A percentile compares a stretch with the other conserved stretches of the same genome.
Evolutionary conservation across 352 stramenopile genomes (phyloP).

Genomic region (Phytophthora agathidicida): DNA sequence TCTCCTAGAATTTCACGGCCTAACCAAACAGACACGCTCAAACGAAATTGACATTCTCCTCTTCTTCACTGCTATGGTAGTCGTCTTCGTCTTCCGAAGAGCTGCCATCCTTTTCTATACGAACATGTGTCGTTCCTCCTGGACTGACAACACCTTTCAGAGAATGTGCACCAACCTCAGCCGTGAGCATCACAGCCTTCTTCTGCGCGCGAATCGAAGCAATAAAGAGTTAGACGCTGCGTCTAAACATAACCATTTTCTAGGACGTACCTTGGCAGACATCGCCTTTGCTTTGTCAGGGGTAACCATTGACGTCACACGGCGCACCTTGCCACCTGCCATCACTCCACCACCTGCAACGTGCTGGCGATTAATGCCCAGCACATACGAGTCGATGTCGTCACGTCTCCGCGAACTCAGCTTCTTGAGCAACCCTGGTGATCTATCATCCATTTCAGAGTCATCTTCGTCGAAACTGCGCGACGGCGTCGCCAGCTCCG

Average conservation of each 20-base stretch:
- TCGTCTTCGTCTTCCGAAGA: conserved; percentile 44
- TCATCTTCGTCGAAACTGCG: conserved; percentile 51
- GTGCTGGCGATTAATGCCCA: conserved; percentile 64
- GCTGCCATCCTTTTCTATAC: conserved; percentile 58
- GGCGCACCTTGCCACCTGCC: conserved; percentile 40
- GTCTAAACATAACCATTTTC: not conserved
- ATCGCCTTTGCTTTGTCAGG: conserved; percentile 30
- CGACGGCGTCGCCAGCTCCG: conserved; percentile 32
- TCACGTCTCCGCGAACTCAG: conserved; percentile 63
- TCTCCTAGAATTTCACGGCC: not conserved
- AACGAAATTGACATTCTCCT: conserved; percentile 31
- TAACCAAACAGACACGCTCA: conserved; percentile 5
- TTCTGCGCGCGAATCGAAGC: conserved; percentile 24
- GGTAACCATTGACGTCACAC: conserved; percentile 23
- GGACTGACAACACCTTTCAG: conserved; percentile 69
- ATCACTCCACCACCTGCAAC: conserved; percentile 43
- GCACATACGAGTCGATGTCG: conserved; percentile 81
- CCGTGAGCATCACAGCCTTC: conserved; percentile 50
- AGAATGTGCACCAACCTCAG: conserved; percentile 48
- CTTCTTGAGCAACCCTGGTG: conserved; percentile 53
- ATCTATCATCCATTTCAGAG: conserved; percentile 49
- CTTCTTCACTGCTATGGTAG: conserved; percentile 39
- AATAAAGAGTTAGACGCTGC: not conserved
- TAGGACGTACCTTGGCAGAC: conserved; percentile 37
- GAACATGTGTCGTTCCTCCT: conserved; percentile 64